Percentiles rank a stretch among this genome's conserved stretches.
Conservation (phyloP, 2,329 filamentous ascomycete genomes). For the Berkeleyomyces rouxiae region DNA sequence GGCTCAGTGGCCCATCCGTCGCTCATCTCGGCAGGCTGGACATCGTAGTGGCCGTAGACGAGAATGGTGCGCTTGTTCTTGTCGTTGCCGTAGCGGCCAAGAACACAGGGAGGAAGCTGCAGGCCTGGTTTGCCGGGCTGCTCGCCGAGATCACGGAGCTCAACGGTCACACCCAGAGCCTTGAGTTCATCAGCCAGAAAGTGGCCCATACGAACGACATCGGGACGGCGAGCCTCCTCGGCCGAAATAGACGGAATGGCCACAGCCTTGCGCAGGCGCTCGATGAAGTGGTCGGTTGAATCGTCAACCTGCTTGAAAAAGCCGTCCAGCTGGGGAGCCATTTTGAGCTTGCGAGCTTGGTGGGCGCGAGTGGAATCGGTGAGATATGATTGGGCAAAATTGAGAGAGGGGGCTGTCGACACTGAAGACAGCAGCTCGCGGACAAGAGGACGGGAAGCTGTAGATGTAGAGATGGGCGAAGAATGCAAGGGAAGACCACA, state of each 20-base stretch:
- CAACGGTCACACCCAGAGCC: slow-evolving; percentile 67
- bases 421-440: slow-evolving; percentile 9
- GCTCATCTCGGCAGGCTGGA: slow-evolving; percentile 82
- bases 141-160: slow-evolving; percentile 74
- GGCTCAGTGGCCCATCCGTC: slow-evolving; percentile 95
- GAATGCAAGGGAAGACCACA: slow-evolving; percentile 10
- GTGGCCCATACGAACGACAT: slow-evolving; percentile 93
- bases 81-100: slow-evolving; percentile 84
- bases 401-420: background rate
- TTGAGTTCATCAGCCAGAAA: slow-evolving; percentile 75
- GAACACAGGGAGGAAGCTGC: slow-evolving; percentile 79
- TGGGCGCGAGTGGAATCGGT: slow-evolving; percentile 36
- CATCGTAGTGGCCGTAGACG: slow-evolving; percentile 97
- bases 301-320: slow-evolving; percentile 87
- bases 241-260: slow-evolving; percentile 93
- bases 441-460: slow-evolving; percentile 6
- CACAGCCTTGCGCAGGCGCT: slow-evolving; percentile 77
- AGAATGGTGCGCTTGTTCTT: slow-evolving; percentile 87
- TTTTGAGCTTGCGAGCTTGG: slow-evolving; percentile 44
- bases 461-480: slow-evolving; percentile 3
- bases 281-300: slow-evolving; percentile 67
- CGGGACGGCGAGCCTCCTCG: slow-evolving; percentile 70
- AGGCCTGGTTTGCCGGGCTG: slow-evolving; percentile 84
- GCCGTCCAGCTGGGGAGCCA: slow-evolving; percentile 78
- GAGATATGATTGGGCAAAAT: slow-evolving; percentile 28